Evolutionary conservation across 1,284 basidiomycete species (phyloP).

Genomic region (Pholiota adiposa): DNA sequence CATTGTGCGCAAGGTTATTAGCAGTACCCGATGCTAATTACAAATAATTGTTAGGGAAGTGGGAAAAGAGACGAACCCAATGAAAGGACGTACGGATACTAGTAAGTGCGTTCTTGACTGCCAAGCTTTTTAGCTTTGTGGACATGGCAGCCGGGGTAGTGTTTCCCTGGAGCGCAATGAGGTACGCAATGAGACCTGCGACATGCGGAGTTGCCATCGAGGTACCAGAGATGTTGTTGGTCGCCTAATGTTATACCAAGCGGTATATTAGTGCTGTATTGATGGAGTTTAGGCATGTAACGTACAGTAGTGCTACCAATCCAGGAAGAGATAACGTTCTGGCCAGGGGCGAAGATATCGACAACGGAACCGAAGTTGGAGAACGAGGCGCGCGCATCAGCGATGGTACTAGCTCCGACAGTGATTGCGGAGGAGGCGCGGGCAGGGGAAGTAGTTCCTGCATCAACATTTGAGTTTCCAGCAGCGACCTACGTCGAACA

Average conservation of each 20-base stretch:
- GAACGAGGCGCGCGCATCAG: constrained; percentile 80
- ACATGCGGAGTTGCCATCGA: constrained; percentile 64
- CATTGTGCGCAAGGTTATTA: constrained; percentile 16
- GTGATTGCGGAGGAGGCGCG: constrained; percentile 71
- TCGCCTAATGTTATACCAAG: constrained; percentile 26
- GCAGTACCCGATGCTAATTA: constrained; percentile 27
- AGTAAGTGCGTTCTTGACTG: constrained; percentile 27
- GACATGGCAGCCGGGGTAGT: constrained; percentile 28
- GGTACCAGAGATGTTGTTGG: constrained; percentile 69
- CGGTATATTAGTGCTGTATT: background rate
- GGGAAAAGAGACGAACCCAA: background rate
- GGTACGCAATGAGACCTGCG: constrained; percentile 74
- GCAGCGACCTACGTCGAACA: constrained; percentile 29
- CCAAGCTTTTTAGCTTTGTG: constrained; percentile 25
- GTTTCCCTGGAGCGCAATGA: constrained; percentile 46
- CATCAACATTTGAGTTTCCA: constrained; percentile 58
- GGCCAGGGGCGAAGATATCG: constrained; percentile 77
- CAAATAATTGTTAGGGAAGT: background rate
- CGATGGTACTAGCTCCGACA: constrained; percentile 75
- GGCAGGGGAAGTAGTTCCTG: constrained; percentile 76
- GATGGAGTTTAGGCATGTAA: no score
- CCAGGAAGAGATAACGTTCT: constrained; percentile 74
- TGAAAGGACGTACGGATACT: constrained; percentile 30
- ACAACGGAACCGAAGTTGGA: constrained; percentile 75
- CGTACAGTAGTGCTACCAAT: constrained; percentile 52